Conservation (phyloP, 441 rosid genomes). For the Adansonia rubrostipa region DNA sequence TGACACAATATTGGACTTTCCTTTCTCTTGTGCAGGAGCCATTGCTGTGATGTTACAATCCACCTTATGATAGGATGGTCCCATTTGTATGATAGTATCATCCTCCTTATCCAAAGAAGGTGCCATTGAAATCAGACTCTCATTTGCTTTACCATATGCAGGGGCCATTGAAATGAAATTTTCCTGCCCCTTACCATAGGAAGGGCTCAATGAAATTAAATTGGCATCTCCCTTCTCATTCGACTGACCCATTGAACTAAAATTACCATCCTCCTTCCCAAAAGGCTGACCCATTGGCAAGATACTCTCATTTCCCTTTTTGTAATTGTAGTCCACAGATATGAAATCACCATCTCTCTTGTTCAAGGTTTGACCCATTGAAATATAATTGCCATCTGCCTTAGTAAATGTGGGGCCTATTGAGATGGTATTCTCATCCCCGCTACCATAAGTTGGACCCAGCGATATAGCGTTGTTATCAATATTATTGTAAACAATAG, state of each 20-base stretch:
- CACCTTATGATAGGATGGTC: conserved; percentile 40
- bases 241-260: conserved; percentile 44
- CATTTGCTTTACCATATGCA: conserved; percentile 39
- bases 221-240: conserved; percentile 44
- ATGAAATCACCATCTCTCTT: conserved; percentile 41
- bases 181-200: conserved; percentile 43
- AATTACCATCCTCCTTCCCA: conserved; percentile 40
- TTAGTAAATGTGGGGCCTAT: conserved; percentile 38
- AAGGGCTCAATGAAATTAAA: conserved; percentile 39
- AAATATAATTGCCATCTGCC: conserved; percentile 33
- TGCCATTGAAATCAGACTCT: conserved; percentile 44
- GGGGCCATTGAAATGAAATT: conserved; percentile 45
- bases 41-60: conserved; percentile 36
- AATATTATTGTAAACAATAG: conserved; percentile 35
- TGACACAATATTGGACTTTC: conserved; percentile 41
- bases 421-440: conserved; percentile 36
- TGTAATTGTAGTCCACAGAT: conserved; percentile 43
- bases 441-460: conserved; percentile 35
- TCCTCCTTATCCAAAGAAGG: conserved; percentile 42
- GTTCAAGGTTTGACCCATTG: conserved; percentile 38
- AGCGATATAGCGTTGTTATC: conserved; percentile 36
- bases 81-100: conserved; percentile 36
- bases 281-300: conserved; percentile 49
- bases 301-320: conserved; percentile 42
- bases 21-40: conserved; percentile 37